These are phyloP conservation scores for Colletotrichum sp. DNA, from an alignment of 2,329 filamentous ascomycete species.

Conservation along the genomic window DNA sequence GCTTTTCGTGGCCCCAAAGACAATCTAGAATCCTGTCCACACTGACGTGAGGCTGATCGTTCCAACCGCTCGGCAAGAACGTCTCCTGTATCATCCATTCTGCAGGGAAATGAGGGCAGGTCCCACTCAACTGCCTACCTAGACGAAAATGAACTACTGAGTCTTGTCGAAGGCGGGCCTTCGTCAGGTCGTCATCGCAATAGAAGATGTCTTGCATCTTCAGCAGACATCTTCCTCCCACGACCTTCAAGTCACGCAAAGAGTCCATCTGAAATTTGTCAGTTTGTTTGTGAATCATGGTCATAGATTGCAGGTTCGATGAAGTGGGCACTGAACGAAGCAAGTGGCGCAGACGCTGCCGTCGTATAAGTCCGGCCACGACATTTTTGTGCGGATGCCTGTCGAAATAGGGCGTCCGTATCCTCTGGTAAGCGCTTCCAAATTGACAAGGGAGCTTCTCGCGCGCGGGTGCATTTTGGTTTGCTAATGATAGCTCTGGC, in stretches of 20 bases:
- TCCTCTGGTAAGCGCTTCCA: too few relatives aligned
- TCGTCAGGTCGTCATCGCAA: not conserved
- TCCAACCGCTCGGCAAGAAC: not conserved
- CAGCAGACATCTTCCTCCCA: not conserved
- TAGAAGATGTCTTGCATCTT: not conserved
- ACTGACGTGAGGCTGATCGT: rapidly evolving
- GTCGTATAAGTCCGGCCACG: not conserved
- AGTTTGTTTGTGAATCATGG: rapidly evolving
- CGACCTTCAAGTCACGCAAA: not conserved
- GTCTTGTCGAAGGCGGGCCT: not conserved
- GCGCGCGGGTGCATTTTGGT: too few relatives aligned
- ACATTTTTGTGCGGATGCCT: not conserved
- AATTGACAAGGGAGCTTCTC: too few relatives aligned
- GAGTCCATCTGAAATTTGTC: not conserved
- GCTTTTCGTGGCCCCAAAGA: not conserved
- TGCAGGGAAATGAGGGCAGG: not conserved
- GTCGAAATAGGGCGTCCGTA: not conserved
- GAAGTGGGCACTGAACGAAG: not conserved
- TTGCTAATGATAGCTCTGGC: not conserved
- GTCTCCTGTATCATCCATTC: not conserved
- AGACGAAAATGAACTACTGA: not conserved
- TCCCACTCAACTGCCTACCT: not conserved
- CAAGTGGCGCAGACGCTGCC: not conserved
- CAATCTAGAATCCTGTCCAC: not conserved
- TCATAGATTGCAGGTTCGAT: not conserved